These are phyloP conservation scores for Auxenochlorella pyrenoidosa DNA, from an alignment of 139 green algal genomes.

Conservation along the genomic window DNA sequence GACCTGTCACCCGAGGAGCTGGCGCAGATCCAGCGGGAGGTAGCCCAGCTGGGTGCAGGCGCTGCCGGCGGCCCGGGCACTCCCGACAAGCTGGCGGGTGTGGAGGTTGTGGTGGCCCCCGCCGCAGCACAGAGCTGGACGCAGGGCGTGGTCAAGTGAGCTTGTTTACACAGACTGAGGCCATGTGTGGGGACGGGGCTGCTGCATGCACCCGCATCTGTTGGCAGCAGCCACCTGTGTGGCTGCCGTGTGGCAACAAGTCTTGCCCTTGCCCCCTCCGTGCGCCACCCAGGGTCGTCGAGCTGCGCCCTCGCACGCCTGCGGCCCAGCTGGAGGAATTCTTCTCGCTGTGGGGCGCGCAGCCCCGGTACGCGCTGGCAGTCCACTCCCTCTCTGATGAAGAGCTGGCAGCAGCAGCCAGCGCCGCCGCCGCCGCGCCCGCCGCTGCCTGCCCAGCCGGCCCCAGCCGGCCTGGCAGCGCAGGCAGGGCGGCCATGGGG, in stretches of 20 bases:
- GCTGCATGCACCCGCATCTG: background rate
- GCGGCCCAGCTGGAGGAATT: conserved; percentile 21
- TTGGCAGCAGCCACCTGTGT: no score
- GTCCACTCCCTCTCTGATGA: background rate
- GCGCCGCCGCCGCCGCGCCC: background rate
- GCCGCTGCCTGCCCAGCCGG: background rate
- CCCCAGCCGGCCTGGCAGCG: background rate
- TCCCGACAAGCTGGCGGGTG: background rate
- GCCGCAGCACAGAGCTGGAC: conserved; percentile 5
- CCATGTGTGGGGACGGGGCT: background rate
- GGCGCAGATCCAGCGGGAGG: conserved; percentile 13
- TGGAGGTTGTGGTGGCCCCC: conserved; percentile 16
- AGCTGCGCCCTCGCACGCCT: conserved; percentile 21
- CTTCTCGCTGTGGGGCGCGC: conserved; percentile 6
- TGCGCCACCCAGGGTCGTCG: background rate
- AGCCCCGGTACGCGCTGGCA: conserved; percentile 28
- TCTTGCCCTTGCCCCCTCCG: background rate
- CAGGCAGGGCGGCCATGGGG: background rate
- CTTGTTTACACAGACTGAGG: background rate
- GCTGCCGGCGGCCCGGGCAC: background rate
- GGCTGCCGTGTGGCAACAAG: background rate
- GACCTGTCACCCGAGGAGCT: conserved; percentile 16
- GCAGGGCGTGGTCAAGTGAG: conserved; percentile 20
- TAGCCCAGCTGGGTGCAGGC: background rate
- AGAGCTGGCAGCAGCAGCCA: background rate